Evolutionary conservation across 106 monocot genomes (phyloP), one percentile per base, ranked within the genome.

Genomic region (Acorus gramineus): DNA sequence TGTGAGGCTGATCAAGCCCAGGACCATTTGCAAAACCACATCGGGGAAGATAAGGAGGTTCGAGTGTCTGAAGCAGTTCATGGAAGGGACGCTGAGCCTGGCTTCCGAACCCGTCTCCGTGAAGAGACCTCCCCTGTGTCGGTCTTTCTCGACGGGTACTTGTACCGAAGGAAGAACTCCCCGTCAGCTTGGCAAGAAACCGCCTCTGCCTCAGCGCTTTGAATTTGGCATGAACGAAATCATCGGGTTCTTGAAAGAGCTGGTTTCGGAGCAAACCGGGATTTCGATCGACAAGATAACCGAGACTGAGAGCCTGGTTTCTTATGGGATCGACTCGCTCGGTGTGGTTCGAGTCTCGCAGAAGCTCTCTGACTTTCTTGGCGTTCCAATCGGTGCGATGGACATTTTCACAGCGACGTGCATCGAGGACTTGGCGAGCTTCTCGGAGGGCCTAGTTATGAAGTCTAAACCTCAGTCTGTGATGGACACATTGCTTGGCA

Each of bases 301-400:
- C 8, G 73, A 69, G 10, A 66, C 66, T 11, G 82, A 82, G 12
- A 78, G 74, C 63, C 66, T 82, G 8, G 70, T 78, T 42, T 77
- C 82, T 7, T 82, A 78, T 49, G 82, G 82, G 7, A 70, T 82
- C 42, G 82, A 82, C 55, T 82, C 82, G 7, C 78, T 82, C 71
- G 78, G 77, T 44, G 82, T 82, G 55, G 82, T 82, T 8, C 70
- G 74, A 74, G 82, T 77, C 61, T 69, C 82, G 14, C 82, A 82
- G 54, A 82, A 74, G 54, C 74, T 82, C n/a, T 78, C 82, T 63
- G 82, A 82, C 63, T 82, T 62, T 67, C 77, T 82, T 59, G 82
- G 82, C 6, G 66, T 74, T 62, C 74, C 82, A 6, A 74, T 82
- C 74, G 82, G 82, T 44, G 82, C 82, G 6, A 71, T 82, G 0